phyloP scores from a whole-genome alignment of 768 basidiomycete genomes.

The Pleurotus cornucopiae region DNA sequence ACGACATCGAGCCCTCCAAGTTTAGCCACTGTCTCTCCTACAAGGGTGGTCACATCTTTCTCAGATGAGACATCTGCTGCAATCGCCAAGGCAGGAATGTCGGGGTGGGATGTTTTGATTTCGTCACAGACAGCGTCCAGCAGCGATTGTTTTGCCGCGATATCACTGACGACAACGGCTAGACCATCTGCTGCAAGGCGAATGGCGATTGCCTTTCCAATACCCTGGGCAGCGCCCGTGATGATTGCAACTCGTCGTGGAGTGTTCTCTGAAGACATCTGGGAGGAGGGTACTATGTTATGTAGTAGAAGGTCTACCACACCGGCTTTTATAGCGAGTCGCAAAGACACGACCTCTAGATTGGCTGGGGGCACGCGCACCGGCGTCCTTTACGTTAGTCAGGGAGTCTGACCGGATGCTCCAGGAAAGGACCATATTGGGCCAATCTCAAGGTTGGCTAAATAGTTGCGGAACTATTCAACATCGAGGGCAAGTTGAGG shows the following conservation, averaged over 20 bases:
- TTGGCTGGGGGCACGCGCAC: too few species aligned
- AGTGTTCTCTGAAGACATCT: neutral
- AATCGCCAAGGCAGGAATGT: slow-evolving; percentile 12
- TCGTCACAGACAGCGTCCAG: slow-evolving; percentile 18
- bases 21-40: slow-evolving; percentile 8
- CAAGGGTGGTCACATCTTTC: slow-evolving; percentile 17
- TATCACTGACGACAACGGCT: slow-evolving; percentile 23
- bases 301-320: neutral
- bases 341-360: too few species aligned
- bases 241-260: slow-evolving; percentile 19
- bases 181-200: slow-evolving; percentile 24
- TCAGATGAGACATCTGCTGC: slow-evolving; percentile 19
- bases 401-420: too few species aligned
- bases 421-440: too few species aligned
- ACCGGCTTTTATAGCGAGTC: too few species aligned
- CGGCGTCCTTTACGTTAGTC: too few species aligned
- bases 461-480: too few species aligned
- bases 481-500: too few species aligned
- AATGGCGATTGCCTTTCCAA: slow-evolving; percentile 21
- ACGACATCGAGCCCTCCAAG: slow-evolving; percentile 20
- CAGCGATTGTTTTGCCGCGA: slow-evolving; percentile 11
- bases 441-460: too few species aligned
- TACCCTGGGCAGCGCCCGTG: slow-evolving; percentile 26
- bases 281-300: neutral
- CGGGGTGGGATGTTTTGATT: slow-evolving; percentile 12